Percentiles rank a stretch among this genome's conserved stretches.
Evolutionary conservation across 192 early-diverging fungal genomes (phyloP).

Genomic region (Podochytrium sp.): DNA sequence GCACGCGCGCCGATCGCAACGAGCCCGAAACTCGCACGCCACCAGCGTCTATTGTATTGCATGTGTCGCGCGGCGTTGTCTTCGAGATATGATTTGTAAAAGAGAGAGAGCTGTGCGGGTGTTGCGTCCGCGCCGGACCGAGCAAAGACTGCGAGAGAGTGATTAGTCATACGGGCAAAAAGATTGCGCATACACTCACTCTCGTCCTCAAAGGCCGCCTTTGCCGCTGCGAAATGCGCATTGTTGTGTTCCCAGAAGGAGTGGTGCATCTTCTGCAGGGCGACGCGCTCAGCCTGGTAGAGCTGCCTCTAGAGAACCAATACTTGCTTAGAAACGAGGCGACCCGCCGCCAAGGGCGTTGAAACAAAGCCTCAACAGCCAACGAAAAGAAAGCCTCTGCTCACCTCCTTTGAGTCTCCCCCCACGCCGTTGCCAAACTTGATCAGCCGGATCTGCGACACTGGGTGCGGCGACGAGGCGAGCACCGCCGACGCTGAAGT

Average conservation of each 20-base stretch:
- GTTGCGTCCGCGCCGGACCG: conserved; percentile 18
- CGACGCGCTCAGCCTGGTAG: conserved; percentile 17
- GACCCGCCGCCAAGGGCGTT: neutral
- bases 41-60: conserved; percentile 39
- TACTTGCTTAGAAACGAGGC: neutral
- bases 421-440: neutral
- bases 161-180: neutral
- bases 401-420: neutral
- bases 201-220: conserved; percentile 33
- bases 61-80: conserved; percentile 27
- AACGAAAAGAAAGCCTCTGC: neutral
- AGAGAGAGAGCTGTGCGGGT: conserved; percentile 32
- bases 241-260: conserved; percentile 46
- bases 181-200: conserved; percentile 1
- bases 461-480: conserved; percentile 46
- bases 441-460: conserved; percentile 42
- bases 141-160: conserved; percentile 10
- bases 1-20: conserved; percentile 20
- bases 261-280: conserved; percentile 40
- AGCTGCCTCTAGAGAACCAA: neutral
- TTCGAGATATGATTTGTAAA: conserved; percentile 43
- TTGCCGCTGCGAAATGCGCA: conserved; percentile 31
- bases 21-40: conserved; percentile 35
- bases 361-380: neutral
- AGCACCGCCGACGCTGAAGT: no score